Evolutionary conservation across 441 rosid genomes (phyloP).

Genomic region (Oxalis stricta): DNA sequence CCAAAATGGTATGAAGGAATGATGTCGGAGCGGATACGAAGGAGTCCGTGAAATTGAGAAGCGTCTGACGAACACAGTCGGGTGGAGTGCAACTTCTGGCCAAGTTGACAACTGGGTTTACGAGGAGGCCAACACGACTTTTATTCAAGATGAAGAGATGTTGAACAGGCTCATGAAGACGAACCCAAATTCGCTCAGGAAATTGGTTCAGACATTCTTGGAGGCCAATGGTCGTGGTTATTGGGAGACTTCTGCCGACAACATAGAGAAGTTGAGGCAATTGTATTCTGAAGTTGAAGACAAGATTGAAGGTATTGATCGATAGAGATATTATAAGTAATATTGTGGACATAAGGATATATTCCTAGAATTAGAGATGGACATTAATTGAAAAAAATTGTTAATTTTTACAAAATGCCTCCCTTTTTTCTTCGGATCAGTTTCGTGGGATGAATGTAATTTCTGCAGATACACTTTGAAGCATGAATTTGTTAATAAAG

Average conservation of each 20-base stretch:
- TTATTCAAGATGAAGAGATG: conserved; percentile 92
- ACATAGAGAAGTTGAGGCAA: conserved; percentile 76
- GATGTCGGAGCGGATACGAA: conserved; percentile 90
- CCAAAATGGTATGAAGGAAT: conserved; percentile 99
- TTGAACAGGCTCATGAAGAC: conserved; percentile 71
- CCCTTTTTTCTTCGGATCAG: neutral
- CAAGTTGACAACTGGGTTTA: conserved; percentile 99
- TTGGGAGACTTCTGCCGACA: conserved; percentile 82
- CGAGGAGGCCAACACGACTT: conserved; percentile 90
- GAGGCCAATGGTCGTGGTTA: conserved; percentile 97
- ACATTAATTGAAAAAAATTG: conserved; percentile 10
- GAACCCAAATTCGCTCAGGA: conserved; percentile 89
- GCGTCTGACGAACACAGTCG: conserved; percentile 84
- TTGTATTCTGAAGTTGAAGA: conserved; percentile 89
- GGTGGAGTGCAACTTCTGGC: conserved; percentile 99
- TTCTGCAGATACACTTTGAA: neutral
- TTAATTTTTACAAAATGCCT: conserved; percentile 11
- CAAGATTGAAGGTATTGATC: conserved; percentile 93
- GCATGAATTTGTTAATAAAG: conserved; percentile 3
- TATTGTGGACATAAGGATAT: no score
- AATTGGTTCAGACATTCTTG: conserved; percentile 87
- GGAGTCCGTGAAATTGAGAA: conserved; percentile 98
- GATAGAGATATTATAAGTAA: conserved; percentile 18
- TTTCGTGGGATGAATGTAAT: neutral
- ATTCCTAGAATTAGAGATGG: conserved; percentile 2